These are phyloP conservation scores for Mycoemilia scoparia DNA, from an alignment of 192 early-diverging fungal species.

Conservation along the genomic window DNA sequence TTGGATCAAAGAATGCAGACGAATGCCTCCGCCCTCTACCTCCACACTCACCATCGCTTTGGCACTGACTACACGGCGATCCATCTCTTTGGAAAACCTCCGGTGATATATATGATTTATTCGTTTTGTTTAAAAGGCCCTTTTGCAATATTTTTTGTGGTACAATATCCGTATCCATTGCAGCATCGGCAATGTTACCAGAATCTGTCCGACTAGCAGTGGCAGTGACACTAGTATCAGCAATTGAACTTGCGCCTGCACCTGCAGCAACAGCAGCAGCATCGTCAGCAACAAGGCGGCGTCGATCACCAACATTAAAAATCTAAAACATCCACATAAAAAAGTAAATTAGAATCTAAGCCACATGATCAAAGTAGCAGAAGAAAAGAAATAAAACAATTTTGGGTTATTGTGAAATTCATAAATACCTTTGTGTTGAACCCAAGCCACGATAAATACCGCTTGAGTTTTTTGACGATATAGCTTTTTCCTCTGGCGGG, in stretches of 20 bases:
- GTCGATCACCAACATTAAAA: conserved; percentile 94
- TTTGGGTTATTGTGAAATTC: no score
- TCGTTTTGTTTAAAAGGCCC: no score
- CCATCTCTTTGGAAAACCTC: no score
- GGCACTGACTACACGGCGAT: no score
- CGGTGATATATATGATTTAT: no score
- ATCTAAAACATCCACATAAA: no score
- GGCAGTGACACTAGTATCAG: not conserved
- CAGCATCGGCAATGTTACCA: conserved; percentile 14
- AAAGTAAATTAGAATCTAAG: conserved; percentile 33
- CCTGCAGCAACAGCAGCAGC: conserved; percentile 1
- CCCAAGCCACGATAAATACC: conserved; percentile 68
- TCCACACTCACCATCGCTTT: conserved; percentile 1
- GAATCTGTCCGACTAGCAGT: conserved; percentile 10
- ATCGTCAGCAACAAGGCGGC: conserved; percentile 48
- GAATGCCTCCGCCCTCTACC: conserved; percentile 43
- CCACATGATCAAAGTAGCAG: conserved; percentile 23
- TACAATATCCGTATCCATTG: no score
- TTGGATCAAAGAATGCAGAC: conserved; percentile 83
- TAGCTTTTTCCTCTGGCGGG: conserved; percentile 93
- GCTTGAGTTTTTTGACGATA: conserved; percentile 85
- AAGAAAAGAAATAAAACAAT: conserved; percentile 11
- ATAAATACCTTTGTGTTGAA: conserved; percentile 59
- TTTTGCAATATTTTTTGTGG: no score
- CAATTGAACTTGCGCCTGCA: conserved; percentile 8